These are phyloP conservation scores for Mycosarcoma mackinlayi DNA, from an alignment of 1,284 basidiomycete genomes.

Conservation along the genomic window DNA sequence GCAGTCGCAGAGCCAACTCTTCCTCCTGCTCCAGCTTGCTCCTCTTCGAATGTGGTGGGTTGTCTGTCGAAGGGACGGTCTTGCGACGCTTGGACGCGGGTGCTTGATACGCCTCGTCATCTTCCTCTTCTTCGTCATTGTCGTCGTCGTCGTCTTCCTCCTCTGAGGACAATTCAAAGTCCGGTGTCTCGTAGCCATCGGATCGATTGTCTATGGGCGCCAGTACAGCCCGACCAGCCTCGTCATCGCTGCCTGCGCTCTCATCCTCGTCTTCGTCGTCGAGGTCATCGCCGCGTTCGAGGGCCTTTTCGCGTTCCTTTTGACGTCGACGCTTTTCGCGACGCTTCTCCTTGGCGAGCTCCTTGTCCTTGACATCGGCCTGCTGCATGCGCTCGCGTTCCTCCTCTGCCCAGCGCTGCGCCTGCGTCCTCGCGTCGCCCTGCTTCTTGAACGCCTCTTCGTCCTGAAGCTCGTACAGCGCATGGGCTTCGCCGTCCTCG, in stretches of 20 bases:
- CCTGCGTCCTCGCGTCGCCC: constrained; percentile 79
- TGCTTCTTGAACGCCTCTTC: constrained; percentile 77
- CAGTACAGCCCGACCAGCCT: constrained; percentile 48
- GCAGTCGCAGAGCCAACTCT: constrained; percentile 50
- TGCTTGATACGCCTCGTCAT: constrained; percentile 8
- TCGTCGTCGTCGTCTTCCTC: constrained; percentile 27
- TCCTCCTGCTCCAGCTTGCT: constrained; percentile 51
- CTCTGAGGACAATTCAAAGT: constrained; percentile 56
- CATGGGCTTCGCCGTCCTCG: constrained; percentile 72
- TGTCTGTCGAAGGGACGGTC: constrained; percentile 6
- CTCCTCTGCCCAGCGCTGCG: constrained; percentile 77
- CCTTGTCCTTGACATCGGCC: constrained; percentile 71
- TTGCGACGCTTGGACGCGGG: constrained; percentile 37
- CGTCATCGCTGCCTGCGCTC: constrained; percentile 15
- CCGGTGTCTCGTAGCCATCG: constrained; percentile 63
- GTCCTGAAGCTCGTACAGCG: constrained; percentile 78
- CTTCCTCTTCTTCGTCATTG: constrained; percentile 24
- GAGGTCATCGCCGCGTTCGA: constrained; percentile 69
- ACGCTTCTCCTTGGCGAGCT: constrained; percentile 60
- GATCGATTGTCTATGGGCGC: constrained; percentile 50
- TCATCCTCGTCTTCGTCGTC: constrained; percentile 56
- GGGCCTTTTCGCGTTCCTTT: constrained; percentile 82
- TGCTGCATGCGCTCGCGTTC: constrained; percentile 88
- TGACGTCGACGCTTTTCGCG: constrained; percentile 75
- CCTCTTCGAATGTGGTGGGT: constrained; percentile 20